Percentiles rank a stretch among this genome's conserved stretches.
These are phyloP conservation scores for Drechslera avenae DNA, from an alignment of 2,329 filamentous ascomycete species.

Conservation along the genomic window DNA sequence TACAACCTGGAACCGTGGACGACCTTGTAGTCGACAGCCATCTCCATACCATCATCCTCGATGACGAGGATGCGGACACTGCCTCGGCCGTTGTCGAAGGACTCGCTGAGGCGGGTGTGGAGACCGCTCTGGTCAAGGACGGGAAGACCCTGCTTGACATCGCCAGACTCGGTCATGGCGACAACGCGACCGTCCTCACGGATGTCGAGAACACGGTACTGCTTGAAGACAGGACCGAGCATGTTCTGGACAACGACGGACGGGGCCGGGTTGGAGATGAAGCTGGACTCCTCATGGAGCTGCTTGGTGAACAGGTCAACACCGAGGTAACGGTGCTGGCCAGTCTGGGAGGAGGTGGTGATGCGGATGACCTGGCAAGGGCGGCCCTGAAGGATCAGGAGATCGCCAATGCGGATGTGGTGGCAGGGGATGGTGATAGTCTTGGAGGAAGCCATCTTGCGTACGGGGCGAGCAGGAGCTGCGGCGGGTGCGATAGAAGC, in stretches of 20 bases:
- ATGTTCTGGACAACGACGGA: conserved; percentile 99
- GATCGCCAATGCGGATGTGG: conserved; percentile 98
- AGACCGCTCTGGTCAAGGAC: conserved; percentile 96
- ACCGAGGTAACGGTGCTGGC: conserved; percentile 99
- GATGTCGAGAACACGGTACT: conserved; percentile 99
- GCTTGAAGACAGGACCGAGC: conserved; percentile 99
- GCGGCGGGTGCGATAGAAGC: conserved; percentile 23
- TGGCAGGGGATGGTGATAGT: conserved; percentile 98
- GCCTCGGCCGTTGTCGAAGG: conserved; percentile 91
- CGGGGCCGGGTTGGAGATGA: conserved; percentile 94
- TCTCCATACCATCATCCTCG: conserved; percentile 88
- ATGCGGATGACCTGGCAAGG: conserved; percentile 99
- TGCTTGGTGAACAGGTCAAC: conserved; percentile 99
- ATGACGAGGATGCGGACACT: conserved; percentile 95
- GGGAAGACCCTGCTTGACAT: conserved; percentile 93
- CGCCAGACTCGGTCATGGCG: conserved; percentile 98
- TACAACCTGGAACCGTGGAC: conserved; percentile 78
- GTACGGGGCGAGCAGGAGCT: conserved; percentile 24
- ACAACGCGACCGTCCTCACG: conserved; percentile 81
- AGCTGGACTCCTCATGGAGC: conserved; percentile 97
- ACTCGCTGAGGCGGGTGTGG: conserved; percentile 76
- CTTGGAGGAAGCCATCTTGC: conserved; percentile 67
- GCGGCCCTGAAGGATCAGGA: conserved; percentile 97
- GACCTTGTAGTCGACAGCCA: conserved; percentile 98
- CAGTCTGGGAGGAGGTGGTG: conserved; percentile 95